Evolutionary conservation across 257 asterid species (phyloP).

Genomic region (Anisodus tanguticus): DNA sequence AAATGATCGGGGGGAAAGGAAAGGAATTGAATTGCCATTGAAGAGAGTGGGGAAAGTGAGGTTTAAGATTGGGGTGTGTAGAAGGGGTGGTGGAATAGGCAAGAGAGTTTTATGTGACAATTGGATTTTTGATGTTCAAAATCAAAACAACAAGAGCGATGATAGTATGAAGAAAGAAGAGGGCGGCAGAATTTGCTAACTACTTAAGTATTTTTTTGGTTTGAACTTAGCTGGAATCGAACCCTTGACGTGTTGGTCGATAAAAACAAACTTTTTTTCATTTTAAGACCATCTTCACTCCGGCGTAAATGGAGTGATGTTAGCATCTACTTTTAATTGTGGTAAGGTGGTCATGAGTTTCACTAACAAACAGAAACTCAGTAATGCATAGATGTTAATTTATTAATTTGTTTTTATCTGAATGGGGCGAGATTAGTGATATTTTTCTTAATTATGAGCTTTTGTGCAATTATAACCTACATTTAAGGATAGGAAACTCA

Average conservation of each 20-base stretch:
- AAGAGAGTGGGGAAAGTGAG: constrained; percentile 45
- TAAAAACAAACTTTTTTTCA: background rate
- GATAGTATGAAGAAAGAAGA: background rate
- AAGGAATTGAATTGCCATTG: constrained; percentile 28
- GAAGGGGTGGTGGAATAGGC: constrained; percentile 45
- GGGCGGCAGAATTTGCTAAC: background rate
- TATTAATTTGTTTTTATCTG: background rate
- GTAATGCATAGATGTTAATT: background rate
- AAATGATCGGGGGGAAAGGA: constrained; percentile 14
- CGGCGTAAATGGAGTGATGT: no score
- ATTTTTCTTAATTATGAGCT: background rate
- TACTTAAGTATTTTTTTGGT: no score
- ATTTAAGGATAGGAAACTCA: background rate
- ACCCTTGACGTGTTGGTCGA: constrained; percentile 4
- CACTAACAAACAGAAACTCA: background rate
- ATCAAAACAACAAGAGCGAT: background rate
- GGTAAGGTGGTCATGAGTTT: background rate
- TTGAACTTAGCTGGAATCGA: constrained; percentile 4
- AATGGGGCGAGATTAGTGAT: background rate
- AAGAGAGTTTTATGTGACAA: constrained; percentile 46
- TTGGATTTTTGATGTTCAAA: background rate
- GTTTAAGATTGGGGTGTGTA: constrained; percentile 41
- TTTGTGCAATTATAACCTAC: background rate
- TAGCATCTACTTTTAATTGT: background rate
- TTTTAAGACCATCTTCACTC: background rate